Evolutionary conservation across 352 stramenopile genomes (phyloP).

Genomic region (Phytophthora pini): DNA sequence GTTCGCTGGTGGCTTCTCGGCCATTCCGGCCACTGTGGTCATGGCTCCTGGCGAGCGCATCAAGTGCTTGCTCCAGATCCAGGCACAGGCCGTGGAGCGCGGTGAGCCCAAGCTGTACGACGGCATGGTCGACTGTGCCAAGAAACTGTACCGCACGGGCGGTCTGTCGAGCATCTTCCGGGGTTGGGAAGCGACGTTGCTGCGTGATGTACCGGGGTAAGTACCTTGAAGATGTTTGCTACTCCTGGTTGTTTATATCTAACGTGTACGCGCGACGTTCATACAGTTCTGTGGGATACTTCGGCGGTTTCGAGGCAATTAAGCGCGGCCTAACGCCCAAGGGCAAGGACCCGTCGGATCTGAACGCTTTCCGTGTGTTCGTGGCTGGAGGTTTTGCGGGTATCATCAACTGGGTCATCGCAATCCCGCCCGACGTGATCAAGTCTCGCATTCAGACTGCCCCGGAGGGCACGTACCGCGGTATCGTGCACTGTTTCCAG

Average conservation of each 20-base stretch:
- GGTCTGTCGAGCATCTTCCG: constrained; percentile 95
- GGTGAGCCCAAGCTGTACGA: constrained; percentile 90
- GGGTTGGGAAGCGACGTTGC: constrained; percentile 94
- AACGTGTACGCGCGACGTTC: constrained; percentile 2
- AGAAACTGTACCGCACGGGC: constrained; percentile 92
- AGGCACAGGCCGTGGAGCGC: constrained; percentile 85
- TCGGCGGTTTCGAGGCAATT: constrained; percentile 94
- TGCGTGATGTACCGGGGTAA: constrained; percentile 94
- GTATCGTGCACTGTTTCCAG: constrained; percentile 92
- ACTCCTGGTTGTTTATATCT: constrained; percentile 14
- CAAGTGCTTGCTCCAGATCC: constrained; percentile 96
- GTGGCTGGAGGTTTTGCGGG: constrained; percentile 94
- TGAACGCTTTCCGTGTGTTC: constrained; percentile 92
- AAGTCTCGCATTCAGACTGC: constrained; percentile 98
- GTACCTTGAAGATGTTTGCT: constrained; percentile 28
- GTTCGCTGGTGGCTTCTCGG: constrained; percentile 91
- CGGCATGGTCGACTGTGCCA: constrained; percentile 95
- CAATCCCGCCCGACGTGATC: constrained; percentile 96
- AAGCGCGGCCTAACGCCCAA: constrained; percentile 88
- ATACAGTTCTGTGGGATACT: constrained; percentile 93
- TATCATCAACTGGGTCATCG: constrained; percentile 95
- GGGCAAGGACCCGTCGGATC: constrained; percentile 80
- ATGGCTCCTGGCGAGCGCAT: constrained; percentile 97
- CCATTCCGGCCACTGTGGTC: constrained; percentile 88
- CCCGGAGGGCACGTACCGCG: constrained; percentile 94